Evolutionary conservation across 1,284 basidiomycete species (phyloP), one percentile per base, ranked within the genome.

Genomic region (Cutaneotrichosporon arboriforme): DNA sequence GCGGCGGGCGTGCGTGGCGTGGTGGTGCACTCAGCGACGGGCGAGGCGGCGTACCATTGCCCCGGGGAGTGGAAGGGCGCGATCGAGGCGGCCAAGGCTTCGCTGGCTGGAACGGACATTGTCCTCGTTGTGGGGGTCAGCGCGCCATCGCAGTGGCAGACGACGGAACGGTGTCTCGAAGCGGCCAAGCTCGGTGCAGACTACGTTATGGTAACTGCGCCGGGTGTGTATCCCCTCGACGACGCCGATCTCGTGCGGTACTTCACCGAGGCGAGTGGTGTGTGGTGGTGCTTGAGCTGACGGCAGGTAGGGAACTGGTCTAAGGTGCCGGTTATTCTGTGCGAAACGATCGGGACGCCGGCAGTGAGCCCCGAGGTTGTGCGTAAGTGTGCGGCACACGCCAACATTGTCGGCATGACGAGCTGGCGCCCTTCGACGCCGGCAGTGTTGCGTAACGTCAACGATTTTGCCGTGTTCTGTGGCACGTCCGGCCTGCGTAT

Each of bases 191-290:
- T 34, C 13, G 43, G 43, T 1, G 43, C 31, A 31, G 43, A 45
- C 43, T 45, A 45, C 18, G 43, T 45, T 18, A 31, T 45, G 8
- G 43, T 45, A 31, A 31, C 34, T 35, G 43, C 43, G 17, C 43
- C 43, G 4, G 43, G 17, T 8, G 38, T 20, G n/a, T 40, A 40
- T 21, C 33, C 18, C n/a, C 18, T 33, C 43, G 33, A 36, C 33
- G 43, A 36, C 15, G 18, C 17, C 10, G 43, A 18, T 18, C 20
- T 45, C n/a, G 43, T 18, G 31, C 17, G 31, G 12, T 45, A 35
- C 43, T 45, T 45, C 8, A 31, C 23, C 43, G 35, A 18, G 33
- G 43, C 35, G 43, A 35, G 43, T 35, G 17, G 23, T n/a, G n/a
- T n/a, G 23, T 17, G 21, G 14, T 22, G 33, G 21, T 34, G 17